Evolutionary conservation across 176 grass and related monocot genomes (phyloP), one percentile per base, ranked within the genome.

Genomic region (Otatea glauca): DNA sequence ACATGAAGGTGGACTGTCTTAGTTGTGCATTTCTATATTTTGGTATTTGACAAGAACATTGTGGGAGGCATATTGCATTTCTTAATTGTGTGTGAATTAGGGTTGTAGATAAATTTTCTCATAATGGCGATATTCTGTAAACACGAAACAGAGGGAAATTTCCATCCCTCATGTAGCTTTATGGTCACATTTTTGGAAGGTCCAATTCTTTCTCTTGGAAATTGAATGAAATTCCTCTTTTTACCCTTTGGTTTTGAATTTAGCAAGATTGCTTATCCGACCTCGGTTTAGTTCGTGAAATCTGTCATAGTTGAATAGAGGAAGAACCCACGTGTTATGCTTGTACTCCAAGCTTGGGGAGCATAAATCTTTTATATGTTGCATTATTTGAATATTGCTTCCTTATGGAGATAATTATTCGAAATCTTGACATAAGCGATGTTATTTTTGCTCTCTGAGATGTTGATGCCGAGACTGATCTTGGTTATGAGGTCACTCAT

Each of bases 401-500:
- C 77, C 29, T 59, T 86, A 54, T 32, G 21, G 4, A 78, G 68
- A 85, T 74, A 35, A 83, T 77, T 85, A 64, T 72, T 55, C 4
- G 37, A 75, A 80, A 65, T 10, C n/a, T n/a, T 83, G 35, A 37
- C 24, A 75, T 49, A 82, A 67, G 45, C 5, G 27, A 55, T 51
- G 24, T 66, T 67, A 29, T 25, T 71, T 72, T 59, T 83, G 3
- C 13, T 88, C 25, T 63, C 23, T 85, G n/a, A 99, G 96, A 63
- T 88, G 61, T 74, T 99, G 91, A 56, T 88, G 25, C 86, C 88
- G 20, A 93, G 77, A 55, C 56, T 34, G 87, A 91, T 88, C 83
- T 96, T 80, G 79, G 86, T 75, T 86, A 70, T 2, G 71, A 76
- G 24, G 74, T 94, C 58, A 86, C 70, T 47, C 77, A 94, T 75